Evolutionary conservation across 441 rosid genomes (phyloP).

Genomic region (Erysimum cheiri): DNA sequence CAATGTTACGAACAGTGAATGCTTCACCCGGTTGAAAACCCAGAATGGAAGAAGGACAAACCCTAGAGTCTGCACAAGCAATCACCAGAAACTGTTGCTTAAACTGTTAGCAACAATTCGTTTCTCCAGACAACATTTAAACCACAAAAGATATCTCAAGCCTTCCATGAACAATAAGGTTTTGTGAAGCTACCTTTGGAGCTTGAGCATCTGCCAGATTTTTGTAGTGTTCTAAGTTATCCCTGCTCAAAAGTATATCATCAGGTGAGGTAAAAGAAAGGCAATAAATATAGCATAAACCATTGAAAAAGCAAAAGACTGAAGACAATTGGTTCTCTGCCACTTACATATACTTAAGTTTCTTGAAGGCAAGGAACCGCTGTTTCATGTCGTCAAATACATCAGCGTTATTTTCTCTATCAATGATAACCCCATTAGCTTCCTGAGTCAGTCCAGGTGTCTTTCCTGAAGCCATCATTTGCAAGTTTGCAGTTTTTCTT

Average conservation of each 20-base stretch:
- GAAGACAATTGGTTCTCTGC: neutral
- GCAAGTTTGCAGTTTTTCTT: slow-evolving; percentile 35
- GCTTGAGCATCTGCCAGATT: slow-evolving; percentile 75
- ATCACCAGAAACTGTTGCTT: slow-evolving; percentile 86
- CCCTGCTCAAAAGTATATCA: slow-evolving; percentile 53
- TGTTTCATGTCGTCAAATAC: slow-evolving; percentile 73
- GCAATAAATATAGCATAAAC: neutral
- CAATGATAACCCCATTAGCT: slow-evolving; percentile 28
- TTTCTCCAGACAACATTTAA: slow-evolving; percentile 28
- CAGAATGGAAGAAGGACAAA: slow-evolving; percentile 84
- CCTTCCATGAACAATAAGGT: neutral
- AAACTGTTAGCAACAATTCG: slow-evolving; percentile 47
- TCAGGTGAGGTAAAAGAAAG: slow-evolving; percentile 26
- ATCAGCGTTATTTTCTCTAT: slow-evolving; percentile 45
- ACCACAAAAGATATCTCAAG: slow-evolving; percentile 8
- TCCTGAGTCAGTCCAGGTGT: slow-evolving; percentile 42
- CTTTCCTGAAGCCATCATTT: slow-evolving; percentile 41
- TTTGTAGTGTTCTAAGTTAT: slow-evolving; percentile 68
- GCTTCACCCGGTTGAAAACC: slow-evolving; percentile 99
- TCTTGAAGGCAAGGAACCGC: slow-evolving; percentile 75
- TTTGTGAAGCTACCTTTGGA: slow-evolving; percentile 66
- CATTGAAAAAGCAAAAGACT: slow-evolving; percentile 22
- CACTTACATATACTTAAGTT: slow-evolving; percentile 74
- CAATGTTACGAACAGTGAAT: slow-evolving; percentile 87
- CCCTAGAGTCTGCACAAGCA: slow-evolving; percentile 98